Conservation (phyloP, 75 land plant genomes). For the Pinus albicaulis region DNA sequence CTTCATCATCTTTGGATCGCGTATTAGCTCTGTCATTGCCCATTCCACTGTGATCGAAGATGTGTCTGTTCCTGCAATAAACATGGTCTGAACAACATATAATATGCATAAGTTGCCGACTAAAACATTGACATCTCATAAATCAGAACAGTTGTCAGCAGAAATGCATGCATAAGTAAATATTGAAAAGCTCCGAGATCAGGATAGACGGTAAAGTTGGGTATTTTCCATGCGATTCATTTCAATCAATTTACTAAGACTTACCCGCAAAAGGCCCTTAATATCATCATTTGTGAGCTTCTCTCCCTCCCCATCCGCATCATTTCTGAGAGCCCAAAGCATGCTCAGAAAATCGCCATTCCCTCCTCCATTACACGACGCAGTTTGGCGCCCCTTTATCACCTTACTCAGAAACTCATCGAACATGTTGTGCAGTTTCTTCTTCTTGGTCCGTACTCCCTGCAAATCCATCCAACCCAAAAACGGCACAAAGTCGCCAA, state of each 20-base stretch:
- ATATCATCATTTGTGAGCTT: constrained; percentile 55
- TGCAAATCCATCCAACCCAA: constrained; percentile 13
- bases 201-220: no score
- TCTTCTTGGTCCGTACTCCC: constrained; percentile 5
- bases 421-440: background rate
- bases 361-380: background rate
- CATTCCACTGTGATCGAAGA: constrained; percentile 66
- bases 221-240: no score
- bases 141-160: no score
- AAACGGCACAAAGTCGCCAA: constrained; percentile 22
- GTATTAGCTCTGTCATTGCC: constrained; percentile 64
- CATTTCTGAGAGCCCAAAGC: constrained; percentile 8
- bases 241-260: background rate
- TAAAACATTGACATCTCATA: no score
- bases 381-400: background rate
- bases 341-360: constrained; percentile 2
- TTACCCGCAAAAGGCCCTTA: constrained; percentile 49
- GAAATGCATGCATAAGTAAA: no score
- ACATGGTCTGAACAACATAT: constrained; percentile 29
- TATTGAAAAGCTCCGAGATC: no score
- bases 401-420: background rate
- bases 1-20: constrained; percentile 42
- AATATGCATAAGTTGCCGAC: no score
- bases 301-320: constrained; percentile 28
- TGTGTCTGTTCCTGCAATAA: constrained; percentile 60